Percentiles rank a stretch among this genome's conserved stretches.
These are phyloP conservation scores for Psilocybe sp. DNA, from an alignment of 768 basidiomycete species.

Conservation along the genomic window DNA sequence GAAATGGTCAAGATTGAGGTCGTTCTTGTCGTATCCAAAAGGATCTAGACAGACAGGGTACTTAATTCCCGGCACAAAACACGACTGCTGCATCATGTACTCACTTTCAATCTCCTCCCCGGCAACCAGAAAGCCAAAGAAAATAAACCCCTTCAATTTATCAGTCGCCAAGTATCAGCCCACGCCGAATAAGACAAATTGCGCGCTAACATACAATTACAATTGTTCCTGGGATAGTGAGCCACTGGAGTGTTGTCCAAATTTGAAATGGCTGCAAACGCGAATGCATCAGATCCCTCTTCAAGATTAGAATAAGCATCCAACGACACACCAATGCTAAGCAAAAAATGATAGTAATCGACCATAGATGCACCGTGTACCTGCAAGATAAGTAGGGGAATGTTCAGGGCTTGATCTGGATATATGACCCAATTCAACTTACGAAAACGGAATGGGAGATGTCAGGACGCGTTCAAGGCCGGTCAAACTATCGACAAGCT, in stretches of 20 bases:
- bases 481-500: conserved; percentile 63
- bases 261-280: conserved; percentile 62
- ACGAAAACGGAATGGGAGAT: conserved; percentile 78
- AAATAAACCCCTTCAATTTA: conserved; percentile 53
- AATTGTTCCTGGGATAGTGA: conserved; percentile 64
- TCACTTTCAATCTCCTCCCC: conserved; percentile 75
- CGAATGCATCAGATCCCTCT: neutral
- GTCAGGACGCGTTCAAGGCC: conserved; percentile 73
- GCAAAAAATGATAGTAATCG: conserved; percentile 59
- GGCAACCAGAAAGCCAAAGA: conserved; percentile 72
- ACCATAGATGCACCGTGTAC: conserved; percentile 69
- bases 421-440: conserved; percentile 14
- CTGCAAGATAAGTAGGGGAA: conserved; percentile 25
- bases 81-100: conserved; percentile 17
- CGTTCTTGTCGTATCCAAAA: conserved; percentile 71
- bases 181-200: conserved; percentile 1
- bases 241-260: conserved; percentile 49
- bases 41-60: conserved; percentile 29
- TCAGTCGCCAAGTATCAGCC: neutral
- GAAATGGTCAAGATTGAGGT: conserved; percentile 71
- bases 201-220: conserved; percentile 36
- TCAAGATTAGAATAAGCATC: neutral
- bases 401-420: neutral
- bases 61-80: neutral
- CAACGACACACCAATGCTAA: conserved; percentile 47